Percentiles rank a stretch among this genome's conserved stretches.
Evolutionary conservation across 768 basidiomycete species (phyloP).

Genomic region (Suillus cothurnatus): DNA sequence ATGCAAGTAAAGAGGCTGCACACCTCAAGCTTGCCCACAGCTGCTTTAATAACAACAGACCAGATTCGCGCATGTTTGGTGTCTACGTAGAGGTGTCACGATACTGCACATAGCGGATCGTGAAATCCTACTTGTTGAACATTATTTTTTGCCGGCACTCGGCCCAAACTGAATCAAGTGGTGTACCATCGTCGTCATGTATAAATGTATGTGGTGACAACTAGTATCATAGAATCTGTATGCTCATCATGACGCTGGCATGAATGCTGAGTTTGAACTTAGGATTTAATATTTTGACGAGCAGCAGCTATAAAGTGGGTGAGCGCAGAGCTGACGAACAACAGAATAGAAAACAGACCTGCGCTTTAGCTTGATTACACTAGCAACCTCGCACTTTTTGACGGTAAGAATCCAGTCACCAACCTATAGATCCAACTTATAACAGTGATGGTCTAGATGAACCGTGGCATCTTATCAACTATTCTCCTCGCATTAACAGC

Average conservation of each 20-base stretch:
- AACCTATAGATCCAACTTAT: not conserved
- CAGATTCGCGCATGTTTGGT: too few relatives aligned
- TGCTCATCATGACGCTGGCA: not conserved
- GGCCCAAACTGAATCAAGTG: too few relatives aligned
- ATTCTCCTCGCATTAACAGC: not conserved
- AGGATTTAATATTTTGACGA: not conserved
- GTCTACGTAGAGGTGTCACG: too few relatives aligned
- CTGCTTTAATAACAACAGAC: too few relatives aligned
- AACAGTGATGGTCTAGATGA: not conserved
- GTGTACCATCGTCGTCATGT: too few relatives aligned
- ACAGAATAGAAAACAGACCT: not conserved
- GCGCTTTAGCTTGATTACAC: not conserved
- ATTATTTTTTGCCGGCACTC: too few relatives aligned
- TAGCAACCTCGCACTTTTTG: not conserved
- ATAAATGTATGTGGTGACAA: too few relatives aligned
- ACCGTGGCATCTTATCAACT: not conserved
- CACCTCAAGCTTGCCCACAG: too few relatives aligned
- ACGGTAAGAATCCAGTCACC: not conserved
- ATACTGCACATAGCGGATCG: too few relatives aligned
- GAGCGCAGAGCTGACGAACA: not conserved
- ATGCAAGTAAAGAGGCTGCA: constrained; percentile 35
- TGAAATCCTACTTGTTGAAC: too few relatives aligned
- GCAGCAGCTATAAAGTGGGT: not conserved
- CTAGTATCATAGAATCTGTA: too few relatives aligned
- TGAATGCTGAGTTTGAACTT: not conserved